Conservation (phyloP, 1,139 yeast genomes). For the Yueomyces sp. region DNA sequence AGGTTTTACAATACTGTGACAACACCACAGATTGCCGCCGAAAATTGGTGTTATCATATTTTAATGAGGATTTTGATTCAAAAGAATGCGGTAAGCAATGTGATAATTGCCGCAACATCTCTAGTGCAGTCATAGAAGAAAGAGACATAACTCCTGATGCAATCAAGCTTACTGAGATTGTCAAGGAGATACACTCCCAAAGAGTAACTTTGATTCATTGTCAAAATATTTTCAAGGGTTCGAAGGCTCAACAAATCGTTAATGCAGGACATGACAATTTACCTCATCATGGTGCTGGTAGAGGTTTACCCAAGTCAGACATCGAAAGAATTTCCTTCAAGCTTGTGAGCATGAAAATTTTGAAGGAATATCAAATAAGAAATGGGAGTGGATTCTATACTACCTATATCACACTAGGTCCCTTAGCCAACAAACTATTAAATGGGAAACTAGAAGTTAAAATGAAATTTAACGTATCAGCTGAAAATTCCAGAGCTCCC, state of each 20-base stretch:
- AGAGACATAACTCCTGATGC: constrained; percentile 65
- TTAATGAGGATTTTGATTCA: constrained; percentile 70
- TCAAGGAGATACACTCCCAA: constrained; percentile 40
- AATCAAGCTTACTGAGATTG: constrained; percentile 44
- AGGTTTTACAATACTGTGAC: constrained; percentile 86
- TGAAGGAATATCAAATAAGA: constrained; percentile 62
- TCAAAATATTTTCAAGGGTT: constrained; percentile 75
- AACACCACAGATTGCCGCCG: constrained; percentile 85
- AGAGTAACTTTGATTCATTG: constrained; percentile 70
- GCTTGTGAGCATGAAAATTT: constrained; percentile 51
- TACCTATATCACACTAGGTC: constrained; percentile 56
- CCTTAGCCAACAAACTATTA: constrained; percentile 36
- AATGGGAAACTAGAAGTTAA: constrained; percentile 33
- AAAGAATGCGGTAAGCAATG: constrained; percentile 58
- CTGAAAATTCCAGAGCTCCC: constrained; percentile 10
- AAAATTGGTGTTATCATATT: constrained; percentile 76
- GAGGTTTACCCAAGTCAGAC: constrained; percentile 46
- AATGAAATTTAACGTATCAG: constrained; percentile 30
- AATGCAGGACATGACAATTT: constrained; percentile 49
- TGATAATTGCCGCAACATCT: constrained; percentile 65
- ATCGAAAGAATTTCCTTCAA: constrained; percentile 76
- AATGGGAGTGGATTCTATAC: constrained; percentile 71
- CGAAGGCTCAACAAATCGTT: constrained; percentile 47
- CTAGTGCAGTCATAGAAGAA: constrained; percentile 33
- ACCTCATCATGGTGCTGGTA: constrained; percentile 62